Percentiles rank a stretch among this genome's conserved stretches.
Evolutionary conservation across 257 asterid species (phyloP).

Genomic region (Solanum okadae): DNA sequence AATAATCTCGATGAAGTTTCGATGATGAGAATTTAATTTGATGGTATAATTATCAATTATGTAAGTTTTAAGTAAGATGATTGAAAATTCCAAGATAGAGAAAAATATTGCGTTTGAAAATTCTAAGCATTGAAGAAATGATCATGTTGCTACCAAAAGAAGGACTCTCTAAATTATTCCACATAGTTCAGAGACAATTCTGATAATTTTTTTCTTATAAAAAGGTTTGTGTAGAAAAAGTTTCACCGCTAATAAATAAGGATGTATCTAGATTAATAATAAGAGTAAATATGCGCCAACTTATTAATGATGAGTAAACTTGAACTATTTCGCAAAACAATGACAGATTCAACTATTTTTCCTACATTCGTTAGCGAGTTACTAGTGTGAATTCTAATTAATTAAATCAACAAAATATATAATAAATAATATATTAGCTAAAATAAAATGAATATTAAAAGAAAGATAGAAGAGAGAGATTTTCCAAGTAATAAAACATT

Average conservation of each 20-base stretch:
- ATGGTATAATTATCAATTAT: not conserved
- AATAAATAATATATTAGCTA: not conserved
- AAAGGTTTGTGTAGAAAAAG: no score
- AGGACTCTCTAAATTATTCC: not conserved
- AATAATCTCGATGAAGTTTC: not conserved
- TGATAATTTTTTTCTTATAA: no score
- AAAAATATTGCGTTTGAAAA: fast-evolving
- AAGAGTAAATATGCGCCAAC: not conserved
- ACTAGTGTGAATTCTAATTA: not conserved
- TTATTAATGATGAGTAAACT: not conserved
- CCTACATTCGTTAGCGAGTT: not conserved
- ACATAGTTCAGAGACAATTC: not conserved
- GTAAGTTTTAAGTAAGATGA: not conserved
- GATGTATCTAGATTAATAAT: no score
- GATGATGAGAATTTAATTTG: not conserved
- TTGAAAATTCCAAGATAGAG: no score
- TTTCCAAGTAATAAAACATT: not conserved
- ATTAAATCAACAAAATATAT: not conserved
- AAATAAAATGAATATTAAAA: not conserved
- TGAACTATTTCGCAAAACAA: not conserved
- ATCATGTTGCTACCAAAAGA: not conserved
- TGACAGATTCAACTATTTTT: not conserved
- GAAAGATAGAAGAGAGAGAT: not conserved
- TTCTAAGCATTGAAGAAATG: not conserved
- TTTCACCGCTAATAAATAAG: not conserved